A percentile compares a stretch with the other conserved stretches of the same genome.
Evolutionary conservation across 257 asterid species (phyloP).

Genomic region (Solanum gandarillasii): DNA sequence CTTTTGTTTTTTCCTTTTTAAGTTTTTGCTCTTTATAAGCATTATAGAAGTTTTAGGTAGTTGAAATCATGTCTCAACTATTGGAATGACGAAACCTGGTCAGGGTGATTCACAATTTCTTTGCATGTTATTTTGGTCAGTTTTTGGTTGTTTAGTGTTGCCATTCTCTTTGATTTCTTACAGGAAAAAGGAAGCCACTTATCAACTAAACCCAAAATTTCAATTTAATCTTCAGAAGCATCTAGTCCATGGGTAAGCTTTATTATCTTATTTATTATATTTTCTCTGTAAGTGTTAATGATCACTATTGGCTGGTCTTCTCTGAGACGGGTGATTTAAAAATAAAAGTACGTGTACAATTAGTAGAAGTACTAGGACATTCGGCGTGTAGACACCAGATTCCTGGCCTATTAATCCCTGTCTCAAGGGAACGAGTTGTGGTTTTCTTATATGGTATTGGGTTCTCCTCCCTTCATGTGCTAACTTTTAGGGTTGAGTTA

Average conservation of each 20-base stretch:
- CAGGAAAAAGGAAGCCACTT: conserved; percentile 81
- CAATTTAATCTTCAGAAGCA: conserved; percentile 80
- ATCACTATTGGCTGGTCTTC: neutral
- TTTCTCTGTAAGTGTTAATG: neutral
- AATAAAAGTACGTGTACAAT: neutral
- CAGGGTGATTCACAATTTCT: neutral
- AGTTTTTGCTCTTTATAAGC: neutral
- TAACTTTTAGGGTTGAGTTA: neutral
- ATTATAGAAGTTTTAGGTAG: neutral
- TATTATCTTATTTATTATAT: neutral
- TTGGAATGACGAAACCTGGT: neutral
- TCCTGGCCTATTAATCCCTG: neutral
- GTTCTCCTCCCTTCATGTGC: neutral
- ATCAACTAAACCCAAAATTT: conserved; percentile 58
- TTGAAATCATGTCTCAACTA: neutral
- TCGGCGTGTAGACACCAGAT: neutral
- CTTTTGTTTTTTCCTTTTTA: neutral
- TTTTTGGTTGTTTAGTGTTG: conserved; percentile 2
- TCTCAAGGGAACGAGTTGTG: neutral
- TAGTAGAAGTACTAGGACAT: neutral
- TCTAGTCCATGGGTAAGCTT: conserved; percentile 68
- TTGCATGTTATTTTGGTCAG: neutral
- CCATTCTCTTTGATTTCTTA: conserved; percentile 13
- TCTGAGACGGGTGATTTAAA: neutral
- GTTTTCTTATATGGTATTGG: neutral